Evolutionary conservation across 305 asterid species (phyloP), one percentile per base, ranked within the genome.

Genomic region (Fraxinus greggii): DNA sequence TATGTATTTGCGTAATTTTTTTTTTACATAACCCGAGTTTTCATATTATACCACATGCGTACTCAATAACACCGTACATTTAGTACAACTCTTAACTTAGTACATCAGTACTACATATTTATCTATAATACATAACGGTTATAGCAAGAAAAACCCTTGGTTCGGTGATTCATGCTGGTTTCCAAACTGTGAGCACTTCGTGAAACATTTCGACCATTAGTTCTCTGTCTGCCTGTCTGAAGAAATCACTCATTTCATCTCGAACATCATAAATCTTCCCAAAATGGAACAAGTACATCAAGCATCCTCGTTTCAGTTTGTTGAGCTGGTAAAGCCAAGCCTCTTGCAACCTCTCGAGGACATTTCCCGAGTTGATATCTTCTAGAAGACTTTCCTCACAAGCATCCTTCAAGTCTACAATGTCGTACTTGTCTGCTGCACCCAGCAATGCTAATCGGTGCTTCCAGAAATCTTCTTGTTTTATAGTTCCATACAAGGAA

Each of bases 231-330:
- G 98, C 98, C 81, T 88, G 92, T 83, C 92, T 82, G 89, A 94
- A 88, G 88, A 96, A 96, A 72, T 81, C 87, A 26, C 86, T 87
- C 83, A 94, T 93, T 65, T 96, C 99, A 77, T 96, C 99, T 85
- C 91, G 85, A 69, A 96, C 92, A 79, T 96, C 99, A 78, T 91
- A 96, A 79, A 96, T 94, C 96, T 94, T 96, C 32, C 99, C 98
- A 80, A 96, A 96, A 86, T 94, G 94, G n/a, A 94, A 89, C 87
- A 96, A 86, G 81, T 96, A 96, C 86, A 83, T 86, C 93, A 96
- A 84, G 85, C 99, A 95, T 12, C 97, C 93, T 83, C 89, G 92
- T 89, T 94, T 95, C 94, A 95, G 76, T 75, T 90, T 93, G 45
- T 83, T 83, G 3, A 96, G 94, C 63, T 93, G 94, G 89, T 96